Percentiles rank a stretch among this genome's conserved stretches.
phyloP scores from a whole-genome alignment of 352 stramenopile species.

The Blastocystis sp. region DNA sequence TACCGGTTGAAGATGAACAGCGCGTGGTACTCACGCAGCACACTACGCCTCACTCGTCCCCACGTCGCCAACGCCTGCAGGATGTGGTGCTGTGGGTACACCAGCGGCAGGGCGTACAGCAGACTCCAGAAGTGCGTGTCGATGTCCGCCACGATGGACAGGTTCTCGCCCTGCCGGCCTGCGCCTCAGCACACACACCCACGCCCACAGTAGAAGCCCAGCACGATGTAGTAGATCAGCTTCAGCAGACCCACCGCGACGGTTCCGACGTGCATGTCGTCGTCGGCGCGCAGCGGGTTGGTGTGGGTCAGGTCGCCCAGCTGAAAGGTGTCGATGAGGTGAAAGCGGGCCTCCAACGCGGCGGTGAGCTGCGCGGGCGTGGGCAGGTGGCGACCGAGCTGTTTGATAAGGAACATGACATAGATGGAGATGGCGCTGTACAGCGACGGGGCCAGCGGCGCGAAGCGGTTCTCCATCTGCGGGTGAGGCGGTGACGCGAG shows the following conservation, averaged over 20 bases:
- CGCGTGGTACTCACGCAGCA: constrained; percentile 7
- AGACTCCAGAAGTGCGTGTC: constrained; percentile 14
- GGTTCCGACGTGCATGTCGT: background rate
- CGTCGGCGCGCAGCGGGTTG: background rate
- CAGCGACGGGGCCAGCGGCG: background rate
- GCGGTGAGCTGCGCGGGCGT: background rate
- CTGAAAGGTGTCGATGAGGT: constrained; percentile 39
- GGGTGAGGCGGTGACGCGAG: background rate
- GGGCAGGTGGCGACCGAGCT: background rate
- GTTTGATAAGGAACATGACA: constrained; percentile 22
- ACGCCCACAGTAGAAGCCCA: constrained; percentile 20
- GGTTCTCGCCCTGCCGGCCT: constrained; percentile 23
- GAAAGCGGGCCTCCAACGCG: constrained; percentile 11
- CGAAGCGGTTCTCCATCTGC: constrained; percentile 40
- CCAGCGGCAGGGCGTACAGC: constrained; percentile 25
- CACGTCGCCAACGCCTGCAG: constrained; percentile 7
- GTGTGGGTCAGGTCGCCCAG: background rate
- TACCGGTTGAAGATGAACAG: constrained; percentile 32
- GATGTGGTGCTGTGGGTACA: background rate
- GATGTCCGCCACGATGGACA: constrained; percentile 1
- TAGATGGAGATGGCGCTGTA: constrained; percentile 17
- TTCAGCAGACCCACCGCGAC: background rate
- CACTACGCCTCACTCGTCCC: background rate
- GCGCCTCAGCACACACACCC: background rate
- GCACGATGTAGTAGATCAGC: constrained; percentile 27